A percentile compares a stretch with the other conserved stretches of the same genome.
Evolutionary conservation across 257 asterid genomes (phyloP).

Genomic region (Solanum neorickii): DNA sequence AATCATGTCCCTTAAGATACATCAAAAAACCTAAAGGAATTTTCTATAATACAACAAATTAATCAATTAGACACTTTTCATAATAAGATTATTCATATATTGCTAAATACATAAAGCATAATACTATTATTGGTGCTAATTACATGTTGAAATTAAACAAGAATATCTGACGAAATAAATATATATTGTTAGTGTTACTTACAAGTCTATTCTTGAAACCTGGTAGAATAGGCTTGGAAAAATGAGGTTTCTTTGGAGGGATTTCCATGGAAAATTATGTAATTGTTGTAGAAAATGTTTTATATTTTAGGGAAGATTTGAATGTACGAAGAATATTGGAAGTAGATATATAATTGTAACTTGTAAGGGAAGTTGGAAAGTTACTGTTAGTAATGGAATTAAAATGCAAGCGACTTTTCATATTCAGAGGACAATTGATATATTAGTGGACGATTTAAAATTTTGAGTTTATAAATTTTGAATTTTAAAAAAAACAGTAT

Average conservation of each 20-base stretch:
- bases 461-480: too few relatives aligned
- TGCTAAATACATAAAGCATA: neutral
- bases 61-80: neutral
- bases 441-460: neutral
- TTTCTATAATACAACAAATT: neutral
- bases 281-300: neutral
- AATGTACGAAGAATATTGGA: neutral
- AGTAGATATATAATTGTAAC: neutral
- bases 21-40: constrained; percentile 1
- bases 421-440: neutral
- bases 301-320: neutral
- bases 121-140: too few relatives aligned
- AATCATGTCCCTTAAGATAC: neutral
- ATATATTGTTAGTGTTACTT: neutral
- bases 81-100: neutral
- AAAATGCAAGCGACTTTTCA: neutral
- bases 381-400: neutral
- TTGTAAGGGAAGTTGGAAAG: neutral
- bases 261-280: neutral
- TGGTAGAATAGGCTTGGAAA: neutral
- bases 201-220: constrained; percentile 1
- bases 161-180: neutral
- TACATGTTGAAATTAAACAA: too few relatives aligned
- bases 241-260: constrained; percentile 6
- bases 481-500: too few relatives aligned